Conservation (phyloP, 257 asterid genomes). For the Gynochthodes officinalis region DNA sequence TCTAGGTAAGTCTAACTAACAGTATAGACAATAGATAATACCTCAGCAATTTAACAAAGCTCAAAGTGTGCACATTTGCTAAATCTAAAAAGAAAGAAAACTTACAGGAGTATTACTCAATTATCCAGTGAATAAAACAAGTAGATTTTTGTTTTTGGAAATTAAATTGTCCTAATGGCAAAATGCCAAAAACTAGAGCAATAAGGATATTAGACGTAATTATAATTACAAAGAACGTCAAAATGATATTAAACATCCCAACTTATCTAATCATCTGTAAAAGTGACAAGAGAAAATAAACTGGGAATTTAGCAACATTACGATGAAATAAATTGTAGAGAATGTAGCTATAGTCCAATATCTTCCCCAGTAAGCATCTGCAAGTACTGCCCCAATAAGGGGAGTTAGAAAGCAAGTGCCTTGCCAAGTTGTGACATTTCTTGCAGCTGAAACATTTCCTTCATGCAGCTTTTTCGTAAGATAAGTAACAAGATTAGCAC, state of each 20-base stretch:
- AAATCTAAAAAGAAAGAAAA: background rate
- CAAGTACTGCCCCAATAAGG: slow-evolving; percentile 88
- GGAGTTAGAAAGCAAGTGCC: slow-evolving; percentile 97
- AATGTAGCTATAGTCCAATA: slow-evolving; percentile 98
- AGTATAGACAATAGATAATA: background rate
- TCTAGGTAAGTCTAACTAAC: background rate
- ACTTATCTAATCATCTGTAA: slow-evolving; percentile 1
- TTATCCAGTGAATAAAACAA: background rate
- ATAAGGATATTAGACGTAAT: background rate
- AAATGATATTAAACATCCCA: background rate
- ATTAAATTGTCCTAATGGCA: background rate
- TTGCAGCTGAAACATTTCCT: slow-evolving; percentile 96
- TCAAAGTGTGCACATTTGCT: background rate
- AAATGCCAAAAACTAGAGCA: background rate
- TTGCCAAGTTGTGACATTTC: slow-evolving; percentile 94
- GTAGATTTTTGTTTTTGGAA: background rate
- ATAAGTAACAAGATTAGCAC: slow-evolving; percentile 88
- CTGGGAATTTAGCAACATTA: slow-evolving; percentile 17
- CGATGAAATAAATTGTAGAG: slow-evolving; percentile 85
- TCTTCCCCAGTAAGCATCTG: slow-evolving; percentile 98
- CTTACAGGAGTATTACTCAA: background rate
- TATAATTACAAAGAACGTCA: background rate
- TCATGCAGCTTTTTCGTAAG: slow-evolving; percentile 75
- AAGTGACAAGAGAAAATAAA: background rate
- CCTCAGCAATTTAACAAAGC: background rate